Base-by-base conservation (phyloP, 2,329 filamentous ascomycete species). In the Clonostachys byssicola region DNA sequence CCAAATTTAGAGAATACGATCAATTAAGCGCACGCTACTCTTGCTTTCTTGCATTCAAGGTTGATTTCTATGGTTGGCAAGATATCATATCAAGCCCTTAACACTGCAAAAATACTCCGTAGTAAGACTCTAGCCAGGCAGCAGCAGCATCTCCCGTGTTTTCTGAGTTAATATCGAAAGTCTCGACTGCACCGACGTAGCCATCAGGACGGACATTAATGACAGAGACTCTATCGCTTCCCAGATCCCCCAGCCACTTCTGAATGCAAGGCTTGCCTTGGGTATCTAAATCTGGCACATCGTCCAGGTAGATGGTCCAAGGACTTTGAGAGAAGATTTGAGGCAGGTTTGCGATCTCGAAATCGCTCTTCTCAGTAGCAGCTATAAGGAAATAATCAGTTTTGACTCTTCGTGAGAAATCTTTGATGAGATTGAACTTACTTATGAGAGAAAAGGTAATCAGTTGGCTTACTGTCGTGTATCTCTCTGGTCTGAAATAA, bases 221-320 rank as follows among this genome's bases (percentile, higher is more conserved):
- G 39, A 89, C 76, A 5, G 78, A 81, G 6, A 86, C 76, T 52
- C 86, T 77, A 10, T 74, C 70, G 1, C 72, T 68, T 0, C 66
- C 68, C 4, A 88, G 66, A 42, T 71, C 74, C 39, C 81, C 83
- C 7, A 88, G 69, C 85, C 85, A 90, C 62, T 87, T 89, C 56
- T 83, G 76, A 12, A 80, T 86, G 62, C 81, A 86, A 20, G 73
- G 70, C 3, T 74, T 78, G 47, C 81, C 75, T 30, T 30, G 23
- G 6, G 23, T 30, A 30, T 30, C 23, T 47, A 72, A 77, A 54
- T 78, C 75, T 30, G 75, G 71, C 12, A 82, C 65, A 59, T 88
- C 75, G 57, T 90, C 86, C 1, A 88, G 70, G 59, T 90, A 90
- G 50, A 90, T 75, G 0, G 84, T 86, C 84, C 85, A 90, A 34